Evolutionary conservation across 257 asterid genomes (phyloP), one percentile per base, ranked within the genome.

Genomic region (Solanum rostratum): DNA sequence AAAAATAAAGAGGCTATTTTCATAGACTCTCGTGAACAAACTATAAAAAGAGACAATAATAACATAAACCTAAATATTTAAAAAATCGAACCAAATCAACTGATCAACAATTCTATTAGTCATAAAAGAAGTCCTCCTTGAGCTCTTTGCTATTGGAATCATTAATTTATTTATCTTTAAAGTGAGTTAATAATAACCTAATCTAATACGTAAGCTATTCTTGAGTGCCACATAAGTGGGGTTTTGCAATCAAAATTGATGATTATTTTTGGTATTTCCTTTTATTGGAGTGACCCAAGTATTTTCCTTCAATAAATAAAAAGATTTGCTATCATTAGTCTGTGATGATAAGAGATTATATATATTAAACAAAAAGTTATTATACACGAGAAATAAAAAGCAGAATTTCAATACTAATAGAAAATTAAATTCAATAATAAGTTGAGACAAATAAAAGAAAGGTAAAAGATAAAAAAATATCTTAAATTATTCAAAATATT

Each of bases 161-260:
- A 88, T 84, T 84, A 78, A 14, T 46, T 45, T 6, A 13, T 74
- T 46, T 74, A 46, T 46, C 73, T 27, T 41, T 76, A 81, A 59
- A 66, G 50, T 65, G n/a, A 15, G 50, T 52, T 73, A 74, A 52
- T 30, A 41, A 43, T 80, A 74, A 46, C 12, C 24, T 27, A 74
- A 15, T 73, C 57, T 13, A 54, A 74, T 46, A 15, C n/a, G 3
- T 37, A 13, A 63, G 60, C 43, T 80, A 7, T 84, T 50, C 45
- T 73, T n/a, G 49, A 71, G 80, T 24, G 71, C 54, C 85, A 82
- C 68, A 43, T 78, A 76, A 85, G 84, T 81, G 84, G 57, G 71
- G 65, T 3, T 50, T 85, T 85, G 81, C 83, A 85, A 84, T 69
- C 87, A 29, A 59, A 43, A 19, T 27, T 66, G 14, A 85, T 85